These are phyloP conservation scores for Chamaecrista fasciculata DNA, from an alignment of 306 rosid species.

Conservation along the genomic window DNA sequence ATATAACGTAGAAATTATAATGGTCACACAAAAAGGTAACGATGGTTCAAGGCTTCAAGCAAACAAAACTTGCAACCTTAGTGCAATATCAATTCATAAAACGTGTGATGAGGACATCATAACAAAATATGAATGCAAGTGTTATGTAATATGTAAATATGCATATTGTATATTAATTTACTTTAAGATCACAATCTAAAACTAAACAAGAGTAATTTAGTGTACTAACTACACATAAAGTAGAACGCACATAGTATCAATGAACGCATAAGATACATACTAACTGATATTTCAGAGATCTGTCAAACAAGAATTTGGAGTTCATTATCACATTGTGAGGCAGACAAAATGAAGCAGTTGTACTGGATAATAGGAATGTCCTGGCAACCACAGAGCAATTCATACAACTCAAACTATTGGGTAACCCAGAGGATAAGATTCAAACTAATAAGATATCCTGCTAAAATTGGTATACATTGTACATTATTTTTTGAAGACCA, in stretches of 20 bases:
- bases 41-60: conserved; percentile 16
- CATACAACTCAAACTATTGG: neutral
- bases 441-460: neutral
- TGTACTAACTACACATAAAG: neutral
- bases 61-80: conserved; percentile 18
- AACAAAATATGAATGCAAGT: conserved; percentile 12
- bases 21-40: conserved; percentile 18
- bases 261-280: no score
- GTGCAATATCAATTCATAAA: conserved; percentile 24
- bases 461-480: neutral
- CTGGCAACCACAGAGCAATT: neutral
- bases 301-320: neutral
- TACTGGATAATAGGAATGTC: neutral
- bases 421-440: neutral
- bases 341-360: neutral
- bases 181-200: neutral
- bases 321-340: neutral
- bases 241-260: neutral
- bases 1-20: conserved; percentile 21
- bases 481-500: neutral
- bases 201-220: neutral
- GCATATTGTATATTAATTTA: neutral
- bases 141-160: neutral
- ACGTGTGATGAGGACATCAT: neutral
- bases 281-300: neutral